Evolutionary conservation across 2,329 filamentous ascomycete genomes (phyloP), one percentile per base, ranked within the genome.

Genomic region (Shiraia sp.): DNA sequence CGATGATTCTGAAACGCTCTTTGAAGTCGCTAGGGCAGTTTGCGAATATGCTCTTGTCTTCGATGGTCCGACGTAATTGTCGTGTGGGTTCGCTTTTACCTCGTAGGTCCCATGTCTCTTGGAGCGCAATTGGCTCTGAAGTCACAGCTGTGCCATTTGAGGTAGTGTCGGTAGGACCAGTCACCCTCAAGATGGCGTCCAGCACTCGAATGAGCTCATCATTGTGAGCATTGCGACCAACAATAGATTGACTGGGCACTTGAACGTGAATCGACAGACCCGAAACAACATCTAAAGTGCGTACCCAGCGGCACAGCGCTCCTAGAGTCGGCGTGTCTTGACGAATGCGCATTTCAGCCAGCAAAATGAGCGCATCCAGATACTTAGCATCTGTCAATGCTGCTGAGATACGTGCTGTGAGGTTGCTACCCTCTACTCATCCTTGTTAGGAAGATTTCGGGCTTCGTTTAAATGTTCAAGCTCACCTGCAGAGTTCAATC

Each of bases 291-390:
- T 88, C 85, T 17, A 88, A 71, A 57, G 87, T 84, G 42, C 85
- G 78, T 4, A 88, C 85, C 85, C 85, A 88, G 42, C 85, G 80
- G 63, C 84, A 87, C 6, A 88, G 67, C 1, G 85, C 83, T 14
- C 85, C 85, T 0, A 88, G 69, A 52, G 86, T 86, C 0, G 85
- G 85, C 13, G 79, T 76, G 47, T 87, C 77, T 3, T 75, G 72
- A n/a, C 84, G 73, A 13, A 88, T 81, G 22, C 79, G 76, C 85
- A 88, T 88, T 69, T 88, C 85, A 0, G 84, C 79, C 1, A 88
- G 75, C 10, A 87, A 61, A 12, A 88, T 76, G 36, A 76, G 76
- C 4, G 84, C 83, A n/a, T 87, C 84, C 8, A 74, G 75, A 50
- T 83, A 85, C 57, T 82, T 81, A 35, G 77, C 81, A 62, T 88